phyloP scores from a whole-genome alignment of 768 basidiomycete genomes.

The Lactifluus subvellereus region DNA sequence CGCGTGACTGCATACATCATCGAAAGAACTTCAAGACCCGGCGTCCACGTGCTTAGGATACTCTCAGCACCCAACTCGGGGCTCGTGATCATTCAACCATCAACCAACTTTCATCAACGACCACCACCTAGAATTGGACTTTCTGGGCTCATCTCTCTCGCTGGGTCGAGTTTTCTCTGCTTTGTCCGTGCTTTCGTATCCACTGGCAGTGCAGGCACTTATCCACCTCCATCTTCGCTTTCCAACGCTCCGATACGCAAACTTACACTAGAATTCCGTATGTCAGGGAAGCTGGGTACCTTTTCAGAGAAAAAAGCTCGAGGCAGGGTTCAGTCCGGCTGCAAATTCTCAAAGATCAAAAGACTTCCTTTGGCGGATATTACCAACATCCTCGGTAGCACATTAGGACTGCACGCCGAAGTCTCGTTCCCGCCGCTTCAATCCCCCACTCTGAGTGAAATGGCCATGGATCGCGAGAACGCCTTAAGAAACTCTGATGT shows the following conservation, averaged over 20 bases:
- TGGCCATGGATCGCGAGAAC: background rate
- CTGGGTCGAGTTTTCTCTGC: constrained; percentile 10
- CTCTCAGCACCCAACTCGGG: no score
- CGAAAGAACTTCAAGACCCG: no score
- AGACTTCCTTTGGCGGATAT: constrained; percentile 21
- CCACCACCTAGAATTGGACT: no score
- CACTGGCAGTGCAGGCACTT: constrained; percentile 14
- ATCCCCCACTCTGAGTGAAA: background rate
- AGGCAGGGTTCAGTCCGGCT: background rate
- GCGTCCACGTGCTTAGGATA: no score
- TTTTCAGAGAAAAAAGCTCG: background rate
- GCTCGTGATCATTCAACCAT: no score
- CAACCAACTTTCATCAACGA: no score
- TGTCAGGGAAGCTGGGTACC: constrained; percentile 1
- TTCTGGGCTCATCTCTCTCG: constrained; percentile 2
- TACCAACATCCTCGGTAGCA: constrained; percentile 9
- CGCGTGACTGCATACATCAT: constrained; percentile 5
- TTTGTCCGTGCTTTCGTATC: constrained; percentile 19
- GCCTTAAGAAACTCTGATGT: background rate
- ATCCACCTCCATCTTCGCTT: background rate
- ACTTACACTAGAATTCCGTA: background rate
- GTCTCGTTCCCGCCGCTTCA: background rate
- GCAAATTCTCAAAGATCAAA: background rate
- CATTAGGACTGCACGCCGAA: background rate
- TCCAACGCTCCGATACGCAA: background rate